Evolutionary conservation across 2,329 filamentous ascomycete genomes (phyloP), one percentile per base, ranked within the genome.

Genomic region (Microsporum canis): DNA sequence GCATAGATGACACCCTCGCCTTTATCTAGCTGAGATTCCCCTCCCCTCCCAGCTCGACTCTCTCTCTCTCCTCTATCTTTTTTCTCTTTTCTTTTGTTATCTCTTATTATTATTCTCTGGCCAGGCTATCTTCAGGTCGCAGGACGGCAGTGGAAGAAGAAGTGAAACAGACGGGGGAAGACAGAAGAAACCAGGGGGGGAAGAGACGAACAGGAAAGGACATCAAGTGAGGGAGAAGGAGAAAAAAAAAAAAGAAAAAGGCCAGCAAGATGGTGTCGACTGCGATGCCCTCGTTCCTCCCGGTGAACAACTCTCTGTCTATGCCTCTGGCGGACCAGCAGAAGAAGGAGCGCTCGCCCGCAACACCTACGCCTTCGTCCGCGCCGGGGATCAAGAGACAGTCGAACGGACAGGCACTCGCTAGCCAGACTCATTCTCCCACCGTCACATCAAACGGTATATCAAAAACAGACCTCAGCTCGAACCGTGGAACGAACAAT

Each of bases 241-340:
- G 23, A 29, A 53, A 10, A 53, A 33, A 29, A 27, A 3, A 31
- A 31, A 12, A n/a, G n/a, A n/a, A 31, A 57, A 7, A 17, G 34
- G 34, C 12, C 23, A 38, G 23, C 29, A 57, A 33, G 23, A 29
- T 57, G 34, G 55, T 34, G 5, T 57, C 55, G 34, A 57, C 49
- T 4, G 49, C 71, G 68, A 83, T 84, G 81, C 77, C 82, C 66
- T 76, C 79, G 62, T 86, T 86, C 71, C 78, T 80, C 69, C 79
- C 84, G 64, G 82, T 85, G 70, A 86, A 85, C 72, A 80, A 79
- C 63, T 10, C 39, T 5, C n/a, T 17, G 39, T 14, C 39, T 5
- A 36, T 36, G 34, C 34, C 5, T 5, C 39, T 12, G 3, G 17
- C 17, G 17, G 17, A 10, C 6, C 6, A 29, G 43, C 43, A 47